Evolutionary conservation across 345 rosid species (phyloP).

Genomic region (Citrus inodora): DNA sequence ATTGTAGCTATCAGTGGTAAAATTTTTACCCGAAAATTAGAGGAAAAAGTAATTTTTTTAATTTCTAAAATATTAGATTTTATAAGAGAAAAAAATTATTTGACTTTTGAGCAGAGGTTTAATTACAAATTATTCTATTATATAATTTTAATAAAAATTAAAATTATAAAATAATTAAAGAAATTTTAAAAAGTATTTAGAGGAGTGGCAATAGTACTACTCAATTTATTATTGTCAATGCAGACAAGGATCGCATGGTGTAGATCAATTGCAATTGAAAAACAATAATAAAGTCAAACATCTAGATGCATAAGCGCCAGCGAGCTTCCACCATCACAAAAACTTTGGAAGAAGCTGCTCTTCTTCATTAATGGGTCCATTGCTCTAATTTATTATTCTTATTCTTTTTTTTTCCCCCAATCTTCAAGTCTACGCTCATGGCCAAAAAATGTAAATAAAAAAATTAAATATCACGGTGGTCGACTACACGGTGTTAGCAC

Average conservation of each 20-base stretch:
- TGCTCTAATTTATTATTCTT: background rate
- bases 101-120: rapidly evolving
- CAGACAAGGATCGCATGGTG: constrained; percentile 5
- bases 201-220: too few species aligned
- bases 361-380: constrained; percentile 9
- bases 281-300: background rate
- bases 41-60: too few species aligned
- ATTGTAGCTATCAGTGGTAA: too few species aligned
- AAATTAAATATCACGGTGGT: too few species aligned
- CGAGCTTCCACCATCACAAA: background rate
- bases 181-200: too few species aligned
- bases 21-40: too few species aligned
- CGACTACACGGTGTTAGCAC: background rate
- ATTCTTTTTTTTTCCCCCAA: background rate
- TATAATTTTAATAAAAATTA: too few species aligned
- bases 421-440: background rate
- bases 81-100: too few species aligned
- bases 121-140: too few species aligned
- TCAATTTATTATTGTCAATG: background rate
- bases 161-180: too few species aligned
- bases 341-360: background rate
- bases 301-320: constrained; percentile 1
- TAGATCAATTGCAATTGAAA: background rate
- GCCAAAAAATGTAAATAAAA: background rate
- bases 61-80: too few species aligned